Evolutionary conservation across 2,329 filamentous ascomycete species (phyloP).

Genomic region (Golovinomyces cichoracearum): DNA sequence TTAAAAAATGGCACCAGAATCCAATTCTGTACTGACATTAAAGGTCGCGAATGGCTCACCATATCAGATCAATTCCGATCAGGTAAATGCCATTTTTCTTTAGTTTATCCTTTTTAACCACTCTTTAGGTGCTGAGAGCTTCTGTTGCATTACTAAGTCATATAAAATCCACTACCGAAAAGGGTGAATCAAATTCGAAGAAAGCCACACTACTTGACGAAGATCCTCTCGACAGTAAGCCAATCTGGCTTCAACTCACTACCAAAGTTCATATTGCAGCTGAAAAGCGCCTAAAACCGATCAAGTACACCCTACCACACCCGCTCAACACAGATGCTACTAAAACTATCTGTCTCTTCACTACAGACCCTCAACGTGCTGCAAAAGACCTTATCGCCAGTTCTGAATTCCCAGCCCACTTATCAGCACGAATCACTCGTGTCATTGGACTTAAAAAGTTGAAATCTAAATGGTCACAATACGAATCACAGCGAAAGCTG

Average conservation of each 20-base stretch:
- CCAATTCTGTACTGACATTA: slow-evolving; percentile 11
- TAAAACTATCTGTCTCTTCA: slow-evolving; percentile 62
- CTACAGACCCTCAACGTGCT: slow-evolving; percentile 50
- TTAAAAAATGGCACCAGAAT: slow-evolving; percentile 10
- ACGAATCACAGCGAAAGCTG: slow-evolving; percentile 65
- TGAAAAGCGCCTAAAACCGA: slow-evolving; percentile 55
- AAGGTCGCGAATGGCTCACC: slow-evolving; percentile 15
- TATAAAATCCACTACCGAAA: slow-evolving; percentile 28
- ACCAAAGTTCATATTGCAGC: slow-evolving; percentile 43
- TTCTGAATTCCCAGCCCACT: slow-evolving; percentile 39
- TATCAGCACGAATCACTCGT: slow-evolving; percentile 41
- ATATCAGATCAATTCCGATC: slow-evolving; percentile 14
- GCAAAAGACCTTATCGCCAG: slow-evolving; percentile 74
- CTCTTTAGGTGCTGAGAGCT: slow-evolving; percentile 29
- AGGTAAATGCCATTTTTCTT: slow-evolving; percentile 9
- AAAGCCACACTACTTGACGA: slow-evolving; percentile 1
- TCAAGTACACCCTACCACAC: slow-evolving; percentile 57
- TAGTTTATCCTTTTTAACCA: background rate
- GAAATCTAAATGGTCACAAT: slow-evolving; percentile 69
- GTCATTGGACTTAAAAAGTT: slow-evolving; percentile 68
- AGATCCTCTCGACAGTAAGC: slow-evolving; percentile 18
- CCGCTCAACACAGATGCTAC: slow-evolving; percentile 40
- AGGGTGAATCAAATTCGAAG: slow-evolving; percentile 17
- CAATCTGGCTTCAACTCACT: slow-evolving; percentile 35
- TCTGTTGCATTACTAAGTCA: slow-evolving; percentile 35